These are phyloP conservation scores for Melanogaster broomeanus DNA, from an alignment of 768 basidiomycete species.

Conservation along the genomic window DNA sequence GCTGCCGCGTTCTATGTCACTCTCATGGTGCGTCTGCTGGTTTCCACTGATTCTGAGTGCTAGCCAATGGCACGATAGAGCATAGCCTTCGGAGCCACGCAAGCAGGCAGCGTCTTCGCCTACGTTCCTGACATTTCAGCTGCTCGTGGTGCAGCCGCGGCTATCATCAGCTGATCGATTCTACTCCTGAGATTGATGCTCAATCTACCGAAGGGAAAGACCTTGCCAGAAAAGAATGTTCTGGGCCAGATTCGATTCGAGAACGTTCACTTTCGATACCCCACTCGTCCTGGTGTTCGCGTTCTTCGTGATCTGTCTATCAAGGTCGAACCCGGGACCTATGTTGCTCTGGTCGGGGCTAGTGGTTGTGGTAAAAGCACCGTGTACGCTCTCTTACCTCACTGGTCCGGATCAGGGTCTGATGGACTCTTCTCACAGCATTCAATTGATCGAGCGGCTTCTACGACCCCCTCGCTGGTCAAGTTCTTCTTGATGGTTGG, in stretches of 20 bases:
- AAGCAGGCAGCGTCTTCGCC: conserved; percentile 83
- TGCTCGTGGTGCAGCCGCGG: conserved; percentile 73
- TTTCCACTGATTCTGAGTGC: neutral
- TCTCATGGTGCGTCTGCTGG: conserved; percentile 59
- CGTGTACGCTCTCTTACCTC: conserved; percentile 47
- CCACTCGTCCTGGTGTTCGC: conserved; percentile 79
- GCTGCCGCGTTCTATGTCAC: conserved; percentile 82
- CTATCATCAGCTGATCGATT: conserved; percentile 79
- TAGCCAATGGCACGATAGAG: conserved; percentile 40
- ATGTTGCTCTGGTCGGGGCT: conserved; percentile 80
- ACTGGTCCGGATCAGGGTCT: neutral
- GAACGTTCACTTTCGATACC: conserved; percentile 87
- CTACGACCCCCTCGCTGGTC: conserved; percentile 77
- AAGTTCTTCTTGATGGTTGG: conserved; percentile 72
- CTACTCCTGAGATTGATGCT: conserved; percentile 76
- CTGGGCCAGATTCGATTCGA: conserved; percentile 74
- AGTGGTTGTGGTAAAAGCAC: conserved; percentile 84
- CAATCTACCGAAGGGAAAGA: conserved; percentile 67
- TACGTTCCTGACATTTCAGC: conserved; percentile 90
- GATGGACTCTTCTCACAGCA: conserved; percentile 40
- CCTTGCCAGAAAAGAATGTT: conserved; percentile 42
- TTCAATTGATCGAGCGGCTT: conserved; percentile 86
- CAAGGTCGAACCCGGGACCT: conserved; percentile 76
- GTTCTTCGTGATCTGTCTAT: conserved; percentile 79
- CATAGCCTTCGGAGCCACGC: conserved; percentile 77